Evolutionary conservation across 108 stramenopile genomes (phyloP), one percentile per base, ranked within the genome.

Genomic region (Craspedostauros australis): DNA sequence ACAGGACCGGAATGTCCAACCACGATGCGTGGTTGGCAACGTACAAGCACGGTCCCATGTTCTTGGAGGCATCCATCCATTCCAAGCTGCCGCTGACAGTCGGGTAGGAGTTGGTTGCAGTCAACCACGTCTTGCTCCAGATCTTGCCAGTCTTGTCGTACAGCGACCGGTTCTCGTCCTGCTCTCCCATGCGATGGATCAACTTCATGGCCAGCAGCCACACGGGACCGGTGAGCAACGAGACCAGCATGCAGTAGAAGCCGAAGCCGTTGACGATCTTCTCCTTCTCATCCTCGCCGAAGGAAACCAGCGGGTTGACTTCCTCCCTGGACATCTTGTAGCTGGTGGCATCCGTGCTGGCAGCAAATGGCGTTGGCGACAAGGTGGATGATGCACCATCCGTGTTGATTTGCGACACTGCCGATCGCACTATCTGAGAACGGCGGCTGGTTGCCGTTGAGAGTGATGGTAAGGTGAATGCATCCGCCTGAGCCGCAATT

Each of bases 11-110:
- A 47, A 89, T 89, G 42, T 89, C 87, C 49, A 89, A 50, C 79
- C 81, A 89, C 5, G 57, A 64, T 0, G 87, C 78, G 52, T 89
- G 87, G 51, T 89, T 89, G 16, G 87, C 87, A 11, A 89, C 87
- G 60, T 66, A 84, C 36, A 89, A 54, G 47, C 80, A 84, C n/a
- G 79, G 75, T 20, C 69, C 42, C 20, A 2, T 22, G 19, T 57
- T 5, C 14, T 56, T 41, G 14, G 59, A 53, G 34, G 40, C 25
- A 30, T 51, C 43, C 50, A 57, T 66, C 23, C 28, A 59, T 29
- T 67, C 63, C 15, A 80, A 41, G 31, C 80, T 65, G 1, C 86
- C 86, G 2, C 48, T 66, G 30, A 83, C 54, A 19, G 68, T 54
- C 1, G 86, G 86, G 49, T 76, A 76, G 38, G 50, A 71, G 38